A percentile compares a stretch with the other conserved stretches of the same genome.
Evolutionary conservation across 1,284 basidiomycete species (phyloP).

Genomic region (Rhodotorula sp.): DNA sequence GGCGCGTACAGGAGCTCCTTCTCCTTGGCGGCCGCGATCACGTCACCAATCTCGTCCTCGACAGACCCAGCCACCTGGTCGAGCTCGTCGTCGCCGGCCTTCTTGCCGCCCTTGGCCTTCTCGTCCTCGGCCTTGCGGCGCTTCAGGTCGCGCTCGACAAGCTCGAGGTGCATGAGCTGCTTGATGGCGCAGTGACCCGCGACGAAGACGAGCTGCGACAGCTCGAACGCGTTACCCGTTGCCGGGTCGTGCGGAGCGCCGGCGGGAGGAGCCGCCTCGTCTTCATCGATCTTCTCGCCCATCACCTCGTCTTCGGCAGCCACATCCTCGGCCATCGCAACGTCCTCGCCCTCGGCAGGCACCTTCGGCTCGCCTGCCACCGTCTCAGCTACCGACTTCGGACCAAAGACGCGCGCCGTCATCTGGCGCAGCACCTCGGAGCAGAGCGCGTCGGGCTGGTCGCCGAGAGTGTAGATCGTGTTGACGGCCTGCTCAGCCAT

Average conservation of each 20-base stretch:
- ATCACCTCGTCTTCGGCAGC: background rate
- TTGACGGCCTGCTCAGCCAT: constrained; percentile 97
- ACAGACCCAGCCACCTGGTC: constrained; percentile 97
- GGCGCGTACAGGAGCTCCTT: constrained; percentile 82
- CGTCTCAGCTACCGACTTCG: background rate
- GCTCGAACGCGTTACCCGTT: constrained; percentile 73
- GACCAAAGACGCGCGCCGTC: constrained; percentile 68
- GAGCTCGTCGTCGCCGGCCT: constrained; percentile 66
- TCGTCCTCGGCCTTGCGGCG: constrained; percentile 86
- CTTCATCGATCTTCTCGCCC: background rate
- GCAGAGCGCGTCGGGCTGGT: constrained; percentile 88
- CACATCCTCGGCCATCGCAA: background rate
- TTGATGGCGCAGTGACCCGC: constrained; percentile 97
- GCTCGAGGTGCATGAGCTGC: constrained; percentile 93
- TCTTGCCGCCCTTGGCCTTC: constrained; percentile 55
- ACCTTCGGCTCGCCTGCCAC: background rate
- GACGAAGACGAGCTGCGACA: constrained; percentile 88
- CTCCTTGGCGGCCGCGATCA: constrained; percentile 79
- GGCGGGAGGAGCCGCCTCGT: background rate
- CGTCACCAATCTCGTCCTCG: constrained; percentile 96
- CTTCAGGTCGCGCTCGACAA: constrained; percentile 97
- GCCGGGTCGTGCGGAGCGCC: constrained; percentile 2
- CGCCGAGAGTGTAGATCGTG: constrained; percentile 89
- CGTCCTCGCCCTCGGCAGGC: background rate
- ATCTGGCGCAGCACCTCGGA: constrained; percentile 78